phyloP scores from a whole-genome alignment of 2,329 filamentous ascomycete species.

The Aspergillus sclerotialis region DNA sequence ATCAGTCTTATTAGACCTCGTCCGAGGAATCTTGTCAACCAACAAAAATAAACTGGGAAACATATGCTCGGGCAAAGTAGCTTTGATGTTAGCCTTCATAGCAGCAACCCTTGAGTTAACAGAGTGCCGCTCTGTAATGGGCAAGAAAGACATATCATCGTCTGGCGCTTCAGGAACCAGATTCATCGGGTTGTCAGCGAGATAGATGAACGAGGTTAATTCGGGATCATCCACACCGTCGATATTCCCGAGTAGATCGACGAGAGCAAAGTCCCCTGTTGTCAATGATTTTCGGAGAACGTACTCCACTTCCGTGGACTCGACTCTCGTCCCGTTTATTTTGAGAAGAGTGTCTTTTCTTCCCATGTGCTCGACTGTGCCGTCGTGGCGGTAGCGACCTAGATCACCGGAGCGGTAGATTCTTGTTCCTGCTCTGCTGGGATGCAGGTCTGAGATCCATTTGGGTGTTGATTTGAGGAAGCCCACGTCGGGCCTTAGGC shows the following conservation, averaged over 20 bases:
- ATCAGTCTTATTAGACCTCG: too few species aligned
- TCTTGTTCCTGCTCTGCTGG: constrained; percentile 5
- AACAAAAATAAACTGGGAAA: too few species aligned
- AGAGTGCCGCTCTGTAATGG: too few species aligned
- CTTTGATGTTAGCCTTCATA: too few species aligned
- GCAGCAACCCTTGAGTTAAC: too few species aligned
- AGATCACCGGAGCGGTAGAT: constrained; percentile 20
- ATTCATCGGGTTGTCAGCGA: constrained; percentile 11
- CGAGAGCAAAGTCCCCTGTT: constrained; percentile 7
- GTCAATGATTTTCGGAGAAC: constrained; percentile 7
- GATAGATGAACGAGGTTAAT: constrained; percentile 11
- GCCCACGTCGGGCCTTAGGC: constrained; percentile 7
- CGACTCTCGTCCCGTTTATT: constrained; percentile 15
- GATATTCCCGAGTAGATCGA: constrained; percentile 12
- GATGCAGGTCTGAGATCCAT: constrained; percentile 12
- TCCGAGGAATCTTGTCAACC: too few species aligned
- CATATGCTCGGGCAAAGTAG: too few species aligned
- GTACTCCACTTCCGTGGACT: constrained; percentile 17
- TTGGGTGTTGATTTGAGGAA: constrained; percentile 9
- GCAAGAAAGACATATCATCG: too few species aligned
- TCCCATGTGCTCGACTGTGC: constrained; percentile 18
- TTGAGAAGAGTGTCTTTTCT: constrained; percentile 22
- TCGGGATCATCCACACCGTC: constrained; percentile 12
- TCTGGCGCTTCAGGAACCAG: too few species aligned
- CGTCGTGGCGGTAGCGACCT: constrained; percentile 15